Evolutionary conservation across 2,329 filamentous ascomycete genomes (phyloP).

Genomic region (Fusarium guadeloupense): DNA sequence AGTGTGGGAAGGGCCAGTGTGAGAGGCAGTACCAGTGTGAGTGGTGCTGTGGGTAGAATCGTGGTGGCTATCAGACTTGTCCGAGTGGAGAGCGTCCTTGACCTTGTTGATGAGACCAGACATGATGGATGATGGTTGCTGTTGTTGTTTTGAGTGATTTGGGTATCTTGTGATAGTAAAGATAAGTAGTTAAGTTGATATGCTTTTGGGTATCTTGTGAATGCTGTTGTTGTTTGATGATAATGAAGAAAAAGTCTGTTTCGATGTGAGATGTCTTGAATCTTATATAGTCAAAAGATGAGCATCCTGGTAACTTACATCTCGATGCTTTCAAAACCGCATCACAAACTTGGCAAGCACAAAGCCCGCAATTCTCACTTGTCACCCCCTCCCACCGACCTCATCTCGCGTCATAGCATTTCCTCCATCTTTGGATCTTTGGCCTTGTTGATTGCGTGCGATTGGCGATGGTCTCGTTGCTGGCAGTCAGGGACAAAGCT

Average conservation of each 20-base stretch:
- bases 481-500: constrained; percentile 25
- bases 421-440: constrained; percentile 16
- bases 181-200: constrained; percentile 9
- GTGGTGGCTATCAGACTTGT: constrained; percentile 47
- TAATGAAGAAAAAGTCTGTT: neutral
- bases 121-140: constrained; percentile 53
- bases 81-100: constrained; percentile 62
- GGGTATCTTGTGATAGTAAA: constrained; percentile 21
- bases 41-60: constrained; percentile 33
- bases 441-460: constrained; percentile 14
- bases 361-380: constrained; percentile 4
- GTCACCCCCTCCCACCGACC: constrained; percentile 24
- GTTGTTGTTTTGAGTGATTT: constrained; percentile 8
- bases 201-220: constrained; percentile 35
- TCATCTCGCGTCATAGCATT: constrained; percentile 42
- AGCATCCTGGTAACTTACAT: constrained; percentile 10
- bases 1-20: neutral
- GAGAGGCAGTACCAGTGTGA: constrained; percentile 10
- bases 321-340: constrained; percentile 26
- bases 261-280: neutral
- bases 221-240: constrained; percentile 25
- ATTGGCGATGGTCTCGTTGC: constrained; percentile 18
- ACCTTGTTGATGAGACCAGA: constrained; percentile 67
- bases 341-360: constrained; percentile 23
- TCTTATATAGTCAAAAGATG: constrained; percentile 39